These are phyloP conservation scores for Coemansia sp. DNA, from an alignment of 192 early-diverging fungal genomes.

Conservation along the genomic window DNA sequence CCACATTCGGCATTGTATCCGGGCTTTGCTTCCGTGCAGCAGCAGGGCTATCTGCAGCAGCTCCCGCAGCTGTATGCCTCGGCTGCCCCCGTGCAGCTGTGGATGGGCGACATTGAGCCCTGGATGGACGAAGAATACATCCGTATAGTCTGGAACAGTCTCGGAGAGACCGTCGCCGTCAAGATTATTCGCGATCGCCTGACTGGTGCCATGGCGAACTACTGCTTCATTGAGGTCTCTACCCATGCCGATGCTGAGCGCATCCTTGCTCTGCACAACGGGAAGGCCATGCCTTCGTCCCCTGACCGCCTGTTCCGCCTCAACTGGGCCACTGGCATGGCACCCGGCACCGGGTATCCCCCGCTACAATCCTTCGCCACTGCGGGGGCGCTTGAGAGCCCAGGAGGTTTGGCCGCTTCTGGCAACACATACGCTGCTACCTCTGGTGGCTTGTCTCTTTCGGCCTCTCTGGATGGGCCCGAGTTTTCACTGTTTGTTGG, in stretches of 20 bases:
- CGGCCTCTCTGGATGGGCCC: constrained; percentile 55
- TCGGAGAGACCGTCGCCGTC: constrained; percentile 86
- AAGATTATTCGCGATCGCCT: constrained; percentile 95
- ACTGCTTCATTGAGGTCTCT: constrained; percentile 93
- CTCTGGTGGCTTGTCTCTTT: constrained; percentile 47
- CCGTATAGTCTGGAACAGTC: constrained; percentile 77
- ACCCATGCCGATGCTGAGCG: constrained; percentile 68
- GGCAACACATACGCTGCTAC: background rate
- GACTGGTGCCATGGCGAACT: constrained; percentile 78
- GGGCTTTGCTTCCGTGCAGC: background rate
- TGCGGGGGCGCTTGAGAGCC: background rate
- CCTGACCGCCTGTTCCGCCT: constrained; percentile 79
- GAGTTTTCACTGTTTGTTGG: constrained; percentile 97
- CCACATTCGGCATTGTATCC: background rate
- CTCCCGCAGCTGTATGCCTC: constrained; percentile 7
- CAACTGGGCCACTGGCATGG: constrained; percentile 95
- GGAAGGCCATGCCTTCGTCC: constrained; percentile 80
- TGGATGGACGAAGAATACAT: constrained; percentile 99
- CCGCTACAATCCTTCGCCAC: constrained; percentile 3
- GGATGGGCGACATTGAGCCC: constrained; percentile 96
- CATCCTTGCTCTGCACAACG: constrained; percentile 75
- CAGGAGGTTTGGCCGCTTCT: background rate
- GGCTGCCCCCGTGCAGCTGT: constrained; percentile 45
- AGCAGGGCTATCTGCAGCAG: constrained; percentile 12
- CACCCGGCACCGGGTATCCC: background rate